A percentile compares a stretch with the other conserved stretches of the same genome.
phyloP scores from a whole-genome alignment of 2,329 filamentous ascomycete genomes.

The Trichoderma arundinaceum region DNA sequence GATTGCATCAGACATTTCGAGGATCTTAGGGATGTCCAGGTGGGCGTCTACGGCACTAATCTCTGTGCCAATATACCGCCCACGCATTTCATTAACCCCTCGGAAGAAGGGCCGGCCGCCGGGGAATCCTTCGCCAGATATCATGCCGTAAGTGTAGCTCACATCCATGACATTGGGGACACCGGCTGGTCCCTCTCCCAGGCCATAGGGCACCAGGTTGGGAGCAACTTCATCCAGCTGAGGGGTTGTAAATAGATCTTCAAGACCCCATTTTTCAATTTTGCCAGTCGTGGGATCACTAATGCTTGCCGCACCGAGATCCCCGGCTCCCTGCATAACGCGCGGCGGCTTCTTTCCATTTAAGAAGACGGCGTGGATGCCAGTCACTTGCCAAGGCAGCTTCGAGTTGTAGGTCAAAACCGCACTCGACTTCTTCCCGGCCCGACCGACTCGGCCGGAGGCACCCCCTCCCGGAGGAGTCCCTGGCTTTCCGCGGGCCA shows the following conservation, averaged over 20 bases:
- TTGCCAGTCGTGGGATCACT: conserved; percentile 81
- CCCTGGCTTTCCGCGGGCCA: conserved; percentile 80
- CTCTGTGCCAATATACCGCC: conserved; percentile 72
- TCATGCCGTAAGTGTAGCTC: conserved; percentile 81
- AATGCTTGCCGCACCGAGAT: conserved; percentile 76
- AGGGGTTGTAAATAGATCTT: conserved; percentile 74
- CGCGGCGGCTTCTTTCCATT: conserved; percentile 75
- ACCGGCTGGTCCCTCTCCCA: conserved; percentile 78
- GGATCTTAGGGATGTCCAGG: conserved; percentile 77
- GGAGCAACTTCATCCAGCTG: conserved; percentile 81
- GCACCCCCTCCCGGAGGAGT: conserved; percentile 59
- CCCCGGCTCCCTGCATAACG: conserved; percentile 82
- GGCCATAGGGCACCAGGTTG: conserved; percentile 74
- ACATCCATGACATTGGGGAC: conserved; percentile 89
- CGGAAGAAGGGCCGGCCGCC: conserved; percentile 83
- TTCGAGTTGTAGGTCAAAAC: conserved; percentile 87
- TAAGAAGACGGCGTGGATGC: conserved; percentile 77
- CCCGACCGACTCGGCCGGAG: conserved; percentile 54
- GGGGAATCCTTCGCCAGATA: conserved; percentile 85
- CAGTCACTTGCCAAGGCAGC: conserved; percentile 77
- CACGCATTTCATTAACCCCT: conserved; percentile 73
- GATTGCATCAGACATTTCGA: conserved; percentile 71
- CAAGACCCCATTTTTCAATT: conserved; percentile 80
- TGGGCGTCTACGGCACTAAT: conserved; percentile 65
- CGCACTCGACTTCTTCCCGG: conserved; percentile 70